A percentile compares a stretch with the other conserved stretches of the same genome.
These are phyloP conservation scores for Crithidia bombi DNA, from an alignment of 208 protist genomes.

Conservation along the genomic window DNA sequence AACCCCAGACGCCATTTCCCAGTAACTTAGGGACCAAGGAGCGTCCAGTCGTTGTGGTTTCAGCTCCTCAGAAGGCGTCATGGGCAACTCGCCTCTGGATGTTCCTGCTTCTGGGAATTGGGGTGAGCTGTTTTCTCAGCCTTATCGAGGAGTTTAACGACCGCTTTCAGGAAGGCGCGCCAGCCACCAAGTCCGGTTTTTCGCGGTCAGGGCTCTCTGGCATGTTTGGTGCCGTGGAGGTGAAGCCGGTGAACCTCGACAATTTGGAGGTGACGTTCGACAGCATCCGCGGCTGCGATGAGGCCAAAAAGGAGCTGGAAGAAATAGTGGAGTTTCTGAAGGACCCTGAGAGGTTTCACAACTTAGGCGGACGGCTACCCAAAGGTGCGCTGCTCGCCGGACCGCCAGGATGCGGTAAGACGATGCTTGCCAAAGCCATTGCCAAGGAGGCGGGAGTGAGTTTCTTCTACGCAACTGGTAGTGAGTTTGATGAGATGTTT, in stretches of 20 bases:
- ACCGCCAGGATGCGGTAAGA: constrained; percentile 98
- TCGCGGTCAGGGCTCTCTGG: constrained; percentile 31
- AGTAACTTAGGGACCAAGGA: constrained; percentile 76
- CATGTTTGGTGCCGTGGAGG: constrained; percentile 62
- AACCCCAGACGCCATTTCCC: constrained; percentile 24
- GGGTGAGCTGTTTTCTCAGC: constrained; percentile 62
- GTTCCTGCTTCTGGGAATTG: constrained; percentile 77
- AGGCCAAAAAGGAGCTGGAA: constrained; percentile 92
- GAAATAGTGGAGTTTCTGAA: constrained; percentile 95
- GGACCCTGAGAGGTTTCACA: constrained; percentile 93
- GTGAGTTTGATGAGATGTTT: constrained; percentile 98
- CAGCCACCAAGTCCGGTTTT: constrained; percentile 30
- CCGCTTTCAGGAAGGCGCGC: constrained; percentile 43
- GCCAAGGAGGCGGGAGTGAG: constrained; percentile 94
- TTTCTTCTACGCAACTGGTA: constrained; percentile 96
- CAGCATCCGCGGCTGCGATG: constrained; percentile 88
- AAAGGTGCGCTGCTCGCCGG: constrained; percentile 97
- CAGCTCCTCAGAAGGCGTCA: constrained; percentile 66
- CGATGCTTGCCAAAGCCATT: constrained; percentile 93
- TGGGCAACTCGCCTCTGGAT: constrained; percentile 74
- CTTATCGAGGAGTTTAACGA: constrained; percentile 37
- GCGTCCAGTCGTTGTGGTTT: constrained; percentile 79
- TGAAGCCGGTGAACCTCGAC: constrained; percentile 80
- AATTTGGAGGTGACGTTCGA: constrained; percentile 87
- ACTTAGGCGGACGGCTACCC: constrained; percentile 95